These are phyloP conservation scores for Backusella psychrophila DNA, from an alignment of 192 early-diverging fungal species.

Conservation along the genomic window DNA sequence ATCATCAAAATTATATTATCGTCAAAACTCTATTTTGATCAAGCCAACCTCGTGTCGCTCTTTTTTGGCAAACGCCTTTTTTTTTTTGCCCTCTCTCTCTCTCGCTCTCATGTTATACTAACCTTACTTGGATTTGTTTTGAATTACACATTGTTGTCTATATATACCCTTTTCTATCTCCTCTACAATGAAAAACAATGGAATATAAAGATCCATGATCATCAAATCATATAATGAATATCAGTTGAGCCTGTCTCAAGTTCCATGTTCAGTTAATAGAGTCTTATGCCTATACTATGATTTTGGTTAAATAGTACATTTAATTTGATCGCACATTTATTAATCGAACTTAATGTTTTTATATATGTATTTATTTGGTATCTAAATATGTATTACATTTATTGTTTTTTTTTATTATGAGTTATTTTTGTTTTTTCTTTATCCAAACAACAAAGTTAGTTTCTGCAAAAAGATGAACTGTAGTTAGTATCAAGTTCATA, in stretches of 20 bases:
- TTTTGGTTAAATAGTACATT: not conserved
- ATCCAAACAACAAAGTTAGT: not conserved
- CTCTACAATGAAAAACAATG: not conserved
- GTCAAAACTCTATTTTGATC: conserved; percentile 9
- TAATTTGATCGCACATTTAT: not conserved
- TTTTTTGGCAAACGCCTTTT: not conserved
- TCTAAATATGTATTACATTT: not conserved
- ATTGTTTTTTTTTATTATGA: not conserved
- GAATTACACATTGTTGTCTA: not conserved
- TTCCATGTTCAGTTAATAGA: not conserved
- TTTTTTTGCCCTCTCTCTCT: no score
- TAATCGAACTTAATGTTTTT: not conserved
- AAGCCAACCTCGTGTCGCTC: not conserved
- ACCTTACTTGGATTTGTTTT: not conserved
- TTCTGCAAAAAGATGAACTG: not conserved
- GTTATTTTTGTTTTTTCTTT: not conserved
- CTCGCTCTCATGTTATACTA: not conserved
- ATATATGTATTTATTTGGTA: not conserved
- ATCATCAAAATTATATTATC: conserved; percentile 4
- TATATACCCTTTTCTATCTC: not conserved
- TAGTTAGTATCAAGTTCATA: not conserved
- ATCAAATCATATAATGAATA: not conserved
- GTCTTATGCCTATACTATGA: not conserved
- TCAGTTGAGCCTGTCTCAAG: not conserved
- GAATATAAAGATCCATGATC: not conserved